Percentiles rank a stretch among this genome's conserved stretches.
Evolutionary conservation across 495 filamentous ascomycete species (phyloP).

Genomic region (Penicillium herquei): DNA sequence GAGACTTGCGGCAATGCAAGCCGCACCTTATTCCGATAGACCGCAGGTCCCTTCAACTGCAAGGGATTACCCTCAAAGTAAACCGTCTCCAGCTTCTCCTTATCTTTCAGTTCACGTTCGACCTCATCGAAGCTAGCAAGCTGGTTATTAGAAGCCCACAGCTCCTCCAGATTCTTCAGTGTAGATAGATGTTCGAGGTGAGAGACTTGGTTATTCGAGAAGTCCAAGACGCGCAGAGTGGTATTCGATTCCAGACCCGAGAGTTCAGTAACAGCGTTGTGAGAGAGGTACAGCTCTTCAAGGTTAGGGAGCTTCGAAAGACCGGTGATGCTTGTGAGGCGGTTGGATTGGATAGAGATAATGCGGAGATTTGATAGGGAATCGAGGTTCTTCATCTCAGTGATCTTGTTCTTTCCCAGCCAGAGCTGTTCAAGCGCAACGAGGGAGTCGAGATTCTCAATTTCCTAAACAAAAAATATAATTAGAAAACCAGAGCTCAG

Average conservation of each 20-base stretch:
- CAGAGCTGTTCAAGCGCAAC: conserved; percentile 80
- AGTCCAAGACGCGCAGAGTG: conserved; percentile 75
- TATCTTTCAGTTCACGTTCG: conserved; percentile 73
- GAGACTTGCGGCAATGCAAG: conserved; percentile 81
- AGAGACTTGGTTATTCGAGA: conserved; percentile 83
- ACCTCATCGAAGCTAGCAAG: conserved; percentile 78
- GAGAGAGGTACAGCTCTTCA: conserved; percentile 96
- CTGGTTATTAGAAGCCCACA: conserved; percentile 93
- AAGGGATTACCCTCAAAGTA: conserved; percentile 97
- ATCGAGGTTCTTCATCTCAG: conserved; percentile 71
- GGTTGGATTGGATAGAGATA: conserved; percentile 96
- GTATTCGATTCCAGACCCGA: conserved; percentile 69
- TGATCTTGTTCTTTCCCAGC: conserved; percentile 98
- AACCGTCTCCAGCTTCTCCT: conserved; percentile 79
- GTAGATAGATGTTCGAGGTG: conserved; percentile 70
- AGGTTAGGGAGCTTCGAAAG: conserved; percentile 71
- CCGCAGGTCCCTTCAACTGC: conserved; percentile 66
- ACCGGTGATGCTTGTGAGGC: conserved; percentile 76
- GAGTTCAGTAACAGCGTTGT: conserved; percentile 84
- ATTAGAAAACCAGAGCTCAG: not conserved
- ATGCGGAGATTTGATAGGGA: conserved; percentile 77
- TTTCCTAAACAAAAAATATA: conserved; percentile 54
- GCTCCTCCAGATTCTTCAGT: conserved; percentile 73
- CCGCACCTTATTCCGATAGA: conserved; percentile 92
- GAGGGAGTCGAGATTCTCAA: conserved; percentile 81